These are phyloP conservation scores for Citrullus mucosospermus DNA, from an alignment of 306 rosid species.

Conservation along the genomic window DNA sequence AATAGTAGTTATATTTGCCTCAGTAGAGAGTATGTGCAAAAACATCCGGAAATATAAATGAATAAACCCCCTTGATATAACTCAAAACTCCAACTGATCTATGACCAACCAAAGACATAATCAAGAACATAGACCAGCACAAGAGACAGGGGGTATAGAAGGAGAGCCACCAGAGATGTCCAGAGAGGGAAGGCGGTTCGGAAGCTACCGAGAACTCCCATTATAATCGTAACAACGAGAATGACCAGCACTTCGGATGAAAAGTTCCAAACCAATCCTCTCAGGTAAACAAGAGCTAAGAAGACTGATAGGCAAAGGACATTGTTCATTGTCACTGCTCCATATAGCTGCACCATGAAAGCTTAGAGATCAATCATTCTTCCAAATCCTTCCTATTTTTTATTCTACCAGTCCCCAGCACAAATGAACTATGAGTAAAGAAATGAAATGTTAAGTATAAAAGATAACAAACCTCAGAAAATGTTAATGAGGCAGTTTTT, in stretches of 20 bases:
- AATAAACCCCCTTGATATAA: not conserved
- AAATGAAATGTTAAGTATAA: not conserved
- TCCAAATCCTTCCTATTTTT: not conserved
- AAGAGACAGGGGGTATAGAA: conserved; percentile 78
- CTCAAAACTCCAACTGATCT: not conserved
- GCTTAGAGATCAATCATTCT: not conserved
- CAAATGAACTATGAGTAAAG: not conserved
- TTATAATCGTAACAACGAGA: conserved; percentile 49
- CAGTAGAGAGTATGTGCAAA: not conserved
- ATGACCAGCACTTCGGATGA: conserved; percentile 82
- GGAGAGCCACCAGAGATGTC: conserved; percentile 63
- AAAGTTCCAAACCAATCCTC: conserved; percentile 89
- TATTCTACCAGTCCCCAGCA: not conserved
- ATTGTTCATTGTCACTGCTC: conserved; percentile 87
- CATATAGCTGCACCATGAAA: conserved; percentile 52
- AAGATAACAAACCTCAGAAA: conserved; percentile 65
- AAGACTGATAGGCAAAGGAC: conserved; percentile 85
- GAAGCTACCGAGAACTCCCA: conserved; percentile 74
- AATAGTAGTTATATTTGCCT: not conserved
- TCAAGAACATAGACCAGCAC: conserved; percentile 84
- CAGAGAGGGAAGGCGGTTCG: conserved; percentile 83
- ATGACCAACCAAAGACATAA: conserved; percentile 71
- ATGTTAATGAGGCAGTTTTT: conserved; percentile 75
- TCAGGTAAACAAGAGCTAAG: conserved; percentile 65
- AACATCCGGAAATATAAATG: not conserved